Evolutionary conservation across 495 filamentous ascomycete genomes (phyloP), one percentile per base, ranked within the genome.

Genomic region (Podospora appendiculata): DNA sequence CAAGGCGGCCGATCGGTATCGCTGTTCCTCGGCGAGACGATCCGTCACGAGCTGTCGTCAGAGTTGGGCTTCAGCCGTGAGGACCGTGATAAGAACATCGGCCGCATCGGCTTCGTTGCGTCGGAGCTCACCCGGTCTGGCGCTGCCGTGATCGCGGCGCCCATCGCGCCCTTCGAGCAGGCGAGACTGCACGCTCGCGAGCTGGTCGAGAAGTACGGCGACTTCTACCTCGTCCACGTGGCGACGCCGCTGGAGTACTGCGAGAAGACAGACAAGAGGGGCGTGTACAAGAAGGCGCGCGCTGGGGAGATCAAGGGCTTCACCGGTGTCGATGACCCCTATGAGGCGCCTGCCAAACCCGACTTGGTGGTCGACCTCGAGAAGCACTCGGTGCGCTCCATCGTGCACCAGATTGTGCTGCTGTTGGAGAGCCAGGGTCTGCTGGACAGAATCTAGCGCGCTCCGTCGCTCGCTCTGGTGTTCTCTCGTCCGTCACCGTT

Each of bases 291-390:
- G 19, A 80, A 82, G 71, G 93, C 93, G 12, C 81, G 94, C 48
- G 78, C 71, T 8, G 93, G 93, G 13, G 90, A 96, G 78, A 95
- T 98, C 73, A 93, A 89, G 83, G 90, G 90, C 34, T 98, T 98
- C 78, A 98, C 93, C 33, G 93, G 93, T 62, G 93, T 98, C 52
- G 93, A 98, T 70, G 93, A 96, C 70, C 90, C 93, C 50, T 98
- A 97, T 68, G 93, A 98, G 82, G 63, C 68, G 53, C 93, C 93
- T 5, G 62, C 69, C 52, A 93, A 94, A 73, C 79, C 89, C 32
- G 80, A 96, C 67, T 75, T 98, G 51, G 80, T 82, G 32, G 92
- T 97, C 8, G 89, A 97, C 70, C 67, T 81, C 52, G 84, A 87
- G 74, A 89, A 84, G 79, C 88, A 85, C 70, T 87, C 79, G 53